A percentile compares a stretch with the other conserved stretches of the same genome.
phyloP scores from a whole-genome alignment of 257 asterid species.

The Przewalskia tangutica region DNA sequence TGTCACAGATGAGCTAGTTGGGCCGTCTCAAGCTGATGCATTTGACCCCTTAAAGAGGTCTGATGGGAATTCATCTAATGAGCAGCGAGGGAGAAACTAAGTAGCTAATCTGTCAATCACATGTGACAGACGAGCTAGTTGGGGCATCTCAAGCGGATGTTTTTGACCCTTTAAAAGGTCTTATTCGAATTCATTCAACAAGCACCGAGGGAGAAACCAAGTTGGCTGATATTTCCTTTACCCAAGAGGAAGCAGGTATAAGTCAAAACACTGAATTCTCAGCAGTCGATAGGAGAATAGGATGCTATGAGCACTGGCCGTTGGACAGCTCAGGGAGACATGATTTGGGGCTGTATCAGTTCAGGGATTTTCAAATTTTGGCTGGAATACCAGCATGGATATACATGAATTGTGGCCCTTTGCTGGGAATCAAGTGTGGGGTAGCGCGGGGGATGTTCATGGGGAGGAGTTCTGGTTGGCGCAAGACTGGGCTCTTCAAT shows the following conservation, averaged over 20 bases:
- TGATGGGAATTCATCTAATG: constrained; percentile 28
- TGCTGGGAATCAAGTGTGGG: constrained; percentile 42
- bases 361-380: constrained; percentile 42
- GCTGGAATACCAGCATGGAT: constrained; percentile 44
- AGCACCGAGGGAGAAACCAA: constrained; percentile 64
- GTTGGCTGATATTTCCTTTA: constrained; percentile 24
- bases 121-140: constrained; percentile 13
- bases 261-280: constrained; percentile 26
- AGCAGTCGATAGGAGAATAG: constrained; percentile 16
- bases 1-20: constrained; percentile 20
- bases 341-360: constrained; percentile 48
- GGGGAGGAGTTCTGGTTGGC: constrained; percentile 39
- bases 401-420: constrained; percentile 19
- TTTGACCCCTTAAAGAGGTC: constrained; percentile 43
- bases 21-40: constrained; percentile 22
- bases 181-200: constrained; percentile 46
- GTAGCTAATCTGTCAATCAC: constrained; percentile 11
- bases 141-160: constrained; percentile 20
- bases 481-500: constrained; percentile 59
- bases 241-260: constrained; percentile 25
- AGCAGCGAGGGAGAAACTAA: constrained; percentile 23
- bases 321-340: constrained; percentile 48
- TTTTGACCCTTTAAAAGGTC: constrained; percentile 41
- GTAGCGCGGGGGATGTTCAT: constrained; percentile 43
- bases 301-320: constrained; percentile 41